Evolutionary conservation across 306 rosid genomes (phyloP), one percentile per base, ranked within the genome.

Genomic region (Cercis canadensis): DNA sequence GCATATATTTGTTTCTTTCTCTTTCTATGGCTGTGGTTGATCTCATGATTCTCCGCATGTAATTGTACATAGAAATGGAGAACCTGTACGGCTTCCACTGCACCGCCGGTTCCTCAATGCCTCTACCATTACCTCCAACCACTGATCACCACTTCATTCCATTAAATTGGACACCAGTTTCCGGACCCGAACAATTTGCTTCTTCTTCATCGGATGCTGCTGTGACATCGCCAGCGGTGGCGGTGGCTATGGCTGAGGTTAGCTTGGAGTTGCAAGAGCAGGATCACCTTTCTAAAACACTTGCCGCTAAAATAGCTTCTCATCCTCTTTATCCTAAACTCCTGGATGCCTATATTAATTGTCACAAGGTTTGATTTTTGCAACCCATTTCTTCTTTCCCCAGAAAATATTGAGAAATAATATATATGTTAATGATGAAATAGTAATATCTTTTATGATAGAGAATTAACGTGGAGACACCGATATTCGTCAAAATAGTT

Each of bases 271-370:
- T 78, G 46, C 78, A 80, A 37, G 72, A 29, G 5, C 71, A 70
- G 3, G 85, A 83, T 31, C 77, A 84, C 45, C 75, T 69, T 62
- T 55, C 84, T 15, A 56, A 65, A 55, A 74, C 7, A 3, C 61
- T 82, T 53, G 72, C 85, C 34, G 81, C 72, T 3, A 85, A 80
- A 83, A 86, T 91, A 34, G 90, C 88, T 70, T 85, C 87, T 46
- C 97, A 91, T 77, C 97, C 95, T 63, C 85, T 85, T 60, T 91
- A 85, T 70, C 88, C 97, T 44, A 77, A 82, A 55, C 91, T 91
- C 0, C 75, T 88, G 39, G 80, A 82, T 29, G 88, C 90, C 55
- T 87, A 81, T 67, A 77, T 91, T 80, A 92, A 85, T 65, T 91
- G 96, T 73, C 96, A 84, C 46, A 88, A 85, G 97, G 97, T 91